Evolutionary conservation across 306 rosid species (phyloP), one percentile per base, ranked within the genome.

Genomic region (Ormosia semicastrata): DNA sequence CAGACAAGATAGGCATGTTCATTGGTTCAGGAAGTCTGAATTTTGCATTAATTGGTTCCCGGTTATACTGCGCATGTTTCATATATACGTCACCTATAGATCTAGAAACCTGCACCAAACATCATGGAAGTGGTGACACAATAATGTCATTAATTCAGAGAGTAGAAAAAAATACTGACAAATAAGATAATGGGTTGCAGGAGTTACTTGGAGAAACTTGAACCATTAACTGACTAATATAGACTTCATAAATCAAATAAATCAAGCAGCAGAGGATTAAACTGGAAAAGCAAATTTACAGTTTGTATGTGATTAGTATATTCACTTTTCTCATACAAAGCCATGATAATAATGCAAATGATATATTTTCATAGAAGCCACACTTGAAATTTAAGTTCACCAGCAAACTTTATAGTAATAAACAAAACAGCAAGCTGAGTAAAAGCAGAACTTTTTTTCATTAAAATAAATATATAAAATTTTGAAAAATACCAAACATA

Each of bases 1-100:
- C 94, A 82, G 91, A 54, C 92, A 94, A 74, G 90, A 87, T 87
- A 70, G 98, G 96, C 97, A 83, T 90, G 85, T 85, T 5, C 88
- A 94, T 86, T 78, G 98, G 98, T 68, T 94, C 97, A 33, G 95
- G 93, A 86, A 94, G 90, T 81, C 98, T 86, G 88, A 94, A 94
- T 83, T 92, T 94, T 44, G 70, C 63, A 75, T 81, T 82, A 81
- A 94, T 89, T 39, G 91, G 91, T 79, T 91, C 98, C 77, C 82
- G 89, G 82, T 94, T 94, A 82, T 54, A 94, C 88, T 78, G 90
- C 4, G 91, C 86, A 85, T 94, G 85, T 88, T 94, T 94, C 98
- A 94, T 84, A 83, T 94, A 94, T 67, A 88, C 91, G 72, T 94
- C 98, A 8, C 98, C 98, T 60, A 92, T 94, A 47, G 98, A 94